phyloP scores from a whole-genome alignment of 1,139 yeast species.

The Geotrichum europaeum region DNA sequence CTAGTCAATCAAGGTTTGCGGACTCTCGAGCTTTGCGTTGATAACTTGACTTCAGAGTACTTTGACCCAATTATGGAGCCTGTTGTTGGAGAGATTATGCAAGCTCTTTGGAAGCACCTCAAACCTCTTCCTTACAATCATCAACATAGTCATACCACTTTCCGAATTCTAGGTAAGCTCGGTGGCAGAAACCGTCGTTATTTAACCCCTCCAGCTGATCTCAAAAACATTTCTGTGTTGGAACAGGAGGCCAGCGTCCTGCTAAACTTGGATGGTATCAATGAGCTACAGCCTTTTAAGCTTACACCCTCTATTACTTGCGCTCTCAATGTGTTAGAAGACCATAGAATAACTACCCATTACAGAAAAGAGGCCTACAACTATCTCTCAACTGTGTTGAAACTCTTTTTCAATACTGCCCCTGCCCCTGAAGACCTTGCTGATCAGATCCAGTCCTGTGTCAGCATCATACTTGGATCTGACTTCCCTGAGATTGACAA shows the following conservation, averaged over 20 bases:
- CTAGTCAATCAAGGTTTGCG: conserved; percentile 89
- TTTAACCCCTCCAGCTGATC: conserved; percentile 63
- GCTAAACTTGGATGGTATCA: conserved; percentile 65
- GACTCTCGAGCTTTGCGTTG: conserved; percentile 94
- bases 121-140: conserved; percentile 88
- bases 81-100: conserved; percentile 87
- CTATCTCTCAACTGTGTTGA: conserved; percentile 60
- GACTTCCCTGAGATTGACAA: conserved; percentile 40
- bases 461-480: conserved; percentile 45
- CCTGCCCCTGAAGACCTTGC: conserved; percentile 56
- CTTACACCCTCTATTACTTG: conserved; percentile 78
- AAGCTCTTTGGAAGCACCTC: conserved; percentile 85
- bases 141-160: conserved; percentile 90
- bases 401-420: conserved; percentile 61
- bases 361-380: conserved; percentile 73
- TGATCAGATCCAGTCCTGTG: conserved; percentile 41
- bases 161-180: conserved; percentile 84
- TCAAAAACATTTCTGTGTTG: conserved; percentile 51
- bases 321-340: conserved; percentile 61
- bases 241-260: conserved; percentile 66
- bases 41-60: conserved; percentile 90
- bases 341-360: conserved; percentile 56
- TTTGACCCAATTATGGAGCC: conserved; percentile 97
- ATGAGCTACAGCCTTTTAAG: conserved; percentile 57
- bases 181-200: conserved; percentile 94